phyloP scores from a whole-genome alignment of 192 early-diverging fungal genomes.

The Coemansia sp. region DNA sequence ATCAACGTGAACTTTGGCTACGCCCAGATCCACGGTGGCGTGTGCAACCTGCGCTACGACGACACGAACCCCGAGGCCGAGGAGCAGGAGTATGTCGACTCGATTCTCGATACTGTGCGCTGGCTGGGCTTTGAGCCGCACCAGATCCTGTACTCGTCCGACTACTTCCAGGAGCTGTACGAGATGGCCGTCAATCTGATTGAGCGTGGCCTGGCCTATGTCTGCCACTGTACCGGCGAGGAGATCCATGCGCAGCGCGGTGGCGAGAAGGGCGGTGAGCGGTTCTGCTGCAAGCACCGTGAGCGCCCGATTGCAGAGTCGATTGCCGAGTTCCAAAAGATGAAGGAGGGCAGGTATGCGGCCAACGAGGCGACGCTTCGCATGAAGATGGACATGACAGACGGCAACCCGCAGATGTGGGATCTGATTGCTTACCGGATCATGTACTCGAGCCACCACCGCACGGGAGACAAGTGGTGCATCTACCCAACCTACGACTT shows the following conservation, averaged over 20 bases:
- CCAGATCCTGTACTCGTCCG: constrained; percentile 93
- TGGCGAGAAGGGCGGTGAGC: constrained; percentile 80
- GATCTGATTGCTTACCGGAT: constrained; percentile 98
- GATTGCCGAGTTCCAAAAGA: constrained; percentile 88
- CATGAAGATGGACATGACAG: constrained; percentile 99
- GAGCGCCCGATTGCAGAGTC: constrained; percentile 91
- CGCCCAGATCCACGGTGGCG: constrained; percentile 82
- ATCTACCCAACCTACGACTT: constrained; percentile 99
- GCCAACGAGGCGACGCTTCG: constrained; percentile 89
- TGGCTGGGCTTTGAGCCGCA: constrained; percentile 97
- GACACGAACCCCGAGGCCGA: constrained; percentile 92
- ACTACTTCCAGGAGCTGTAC: constrained; percentile 95
- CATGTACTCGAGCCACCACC: constrained; percentile 83
- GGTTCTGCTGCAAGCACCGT: constrained; percentile 87
- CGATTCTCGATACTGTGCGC: constrained; percentile 87
- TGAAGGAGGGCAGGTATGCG: constrained; percentile 96
- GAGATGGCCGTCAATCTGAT: constrained; percentile 93
- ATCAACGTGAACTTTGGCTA: constrained; percentile 99
- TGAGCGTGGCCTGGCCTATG: constrained; percentile 84
- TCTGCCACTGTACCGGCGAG: constrained; percentile 94
- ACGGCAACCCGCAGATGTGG: constrained; percentile 99
- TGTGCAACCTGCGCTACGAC: constrained; percentile 89
- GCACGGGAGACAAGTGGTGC: constrained; percentile 92
- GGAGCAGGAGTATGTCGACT: constrained; percentile 91
- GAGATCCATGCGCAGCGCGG: constrained; percentile 91